Conservation (phyloP, 225 moss, liverwort and hornwort species). For the Ulota crispa region DNA sequence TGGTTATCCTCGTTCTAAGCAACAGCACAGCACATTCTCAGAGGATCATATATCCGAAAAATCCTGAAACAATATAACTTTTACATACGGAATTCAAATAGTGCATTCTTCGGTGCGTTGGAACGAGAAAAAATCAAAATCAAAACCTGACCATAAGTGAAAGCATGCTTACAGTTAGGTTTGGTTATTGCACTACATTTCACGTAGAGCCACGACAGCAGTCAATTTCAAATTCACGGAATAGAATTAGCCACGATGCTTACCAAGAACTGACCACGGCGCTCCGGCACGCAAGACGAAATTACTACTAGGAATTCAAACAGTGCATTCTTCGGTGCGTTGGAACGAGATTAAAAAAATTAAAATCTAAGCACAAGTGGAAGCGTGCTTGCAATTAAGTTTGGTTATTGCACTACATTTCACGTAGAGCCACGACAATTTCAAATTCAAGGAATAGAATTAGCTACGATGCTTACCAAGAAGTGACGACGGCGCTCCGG, state of each 20-base stretch:
- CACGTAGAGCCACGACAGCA: neutral
- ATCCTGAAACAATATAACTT: neutral
- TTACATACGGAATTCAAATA: neutral
- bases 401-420: no score
- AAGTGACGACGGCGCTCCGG: neutral
- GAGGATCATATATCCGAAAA: no score
- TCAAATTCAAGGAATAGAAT: neutral
- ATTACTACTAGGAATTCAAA: no score
- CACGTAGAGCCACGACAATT: neutral
- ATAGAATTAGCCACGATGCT: neutral
- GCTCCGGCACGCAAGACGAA: neutral
- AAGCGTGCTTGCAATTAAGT: neutral
- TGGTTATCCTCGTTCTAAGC: no score
- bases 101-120: neutral
- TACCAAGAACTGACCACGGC: slow-evolving; percentile 24
- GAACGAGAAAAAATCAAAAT: neutral
- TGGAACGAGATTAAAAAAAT: neutral
- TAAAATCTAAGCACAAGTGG: neutral
- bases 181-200: no score
- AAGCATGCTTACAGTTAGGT: neutral
- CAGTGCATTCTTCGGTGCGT: neutral
- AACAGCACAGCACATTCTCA: no score
- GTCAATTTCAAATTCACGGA: neutral
- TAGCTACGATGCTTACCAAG: slow-evolving; percentile 30
- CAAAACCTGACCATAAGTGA: neutral